A percentile compares a stretch with the other conserved stretches of the same genome.
phyloP scores from a whole-genome alignment of 441 rosid species.

The Croton laevigatus region DNA sequence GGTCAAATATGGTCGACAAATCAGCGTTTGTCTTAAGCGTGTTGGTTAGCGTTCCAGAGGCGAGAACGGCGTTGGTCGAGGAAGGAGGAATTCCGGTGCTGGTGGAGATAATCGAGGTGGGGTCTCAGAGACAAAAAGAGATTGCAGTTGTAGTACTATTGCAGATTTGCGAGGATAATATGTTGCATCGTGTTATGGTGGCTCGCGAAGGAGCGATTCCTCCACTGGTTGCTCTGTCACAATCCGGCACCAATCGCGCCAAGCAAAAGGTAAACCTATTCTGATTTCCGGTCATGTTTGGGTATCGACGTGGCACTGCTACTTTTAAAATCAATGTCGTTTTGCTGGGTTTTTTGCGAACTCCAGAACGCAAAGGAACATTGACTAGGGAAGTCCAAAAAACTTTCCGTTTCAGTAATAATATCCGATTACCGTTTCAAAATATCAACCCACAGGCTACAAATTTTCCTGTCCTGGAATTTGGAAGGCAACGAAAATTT shows the following conservation, averaged over 20 bases:
- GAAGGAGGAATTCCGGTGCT: constrained; percentile 93
- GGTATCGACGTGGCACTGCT: constrained; percentile 28
- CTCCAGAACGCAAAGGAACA: constrained; percentile 3
- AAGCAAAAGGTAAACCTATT: constrained; percentile 62
- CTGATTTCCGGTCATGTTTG: constrained; percentile 7
- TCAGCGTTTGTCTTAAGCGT: constrained; percentile 68
- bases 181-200: constrained; percentile 61
- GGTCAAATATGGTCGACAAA: constrained; percentile 95
- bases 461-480: neutral
- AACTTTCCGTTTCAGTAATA: neutral
- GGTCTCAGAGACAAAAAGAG: constrained; percentile 87
- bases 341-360: constrained; percentile 3
- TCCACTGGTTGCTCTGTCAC: constrained; percentile 73
- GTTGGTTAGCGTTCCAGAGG: constrained; percentile 58
- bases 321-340: constrained; percentile 10
- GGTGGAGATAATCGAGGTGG: constrained; percentile 83
- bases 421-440: neutral
- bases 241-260: constrained; percentile 83
- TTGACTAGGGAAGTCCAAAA: constrained; percentile 14
- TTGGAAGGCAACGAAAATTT: neutral
- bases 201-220: constrained; percentile 94
- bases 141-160: constrained; percentile 59
- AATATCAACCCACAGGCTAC: neutral
- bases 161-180: constrained; percentile 67
- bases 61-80: constrained; percentile 65